Percentiles rank a stretch among this genome's conserved stretches.
These are phyloP conservation scores for Trichoderma orchidacearum DNA, from an alignment of 495 filamentous ascomycete genomes.

Conservation along the genomic window DNA sequence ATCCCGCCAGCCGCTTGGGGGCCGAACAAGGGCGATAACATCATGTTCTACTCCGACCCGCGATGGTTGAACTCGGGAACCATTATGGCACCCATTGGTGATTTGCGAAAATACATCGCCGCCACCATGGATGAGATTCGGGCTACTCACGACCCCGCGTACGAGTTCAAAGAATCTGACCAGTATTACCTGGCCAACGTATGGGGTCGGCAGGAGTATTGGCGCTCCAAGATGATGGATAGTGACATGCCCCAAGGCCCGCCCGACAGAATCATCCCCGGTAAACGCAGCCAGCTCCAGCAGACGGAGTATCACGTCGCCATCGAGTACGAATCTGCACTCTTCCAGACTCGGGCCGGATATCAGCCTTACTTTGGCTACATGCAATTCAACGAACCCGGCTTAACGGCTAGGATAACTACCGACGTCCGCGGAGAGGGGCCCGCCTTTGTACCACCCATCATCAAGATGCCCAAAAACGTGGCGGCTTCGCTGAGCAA, in stretches of 20 bases:
- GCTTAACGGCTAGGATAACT: not conserved
- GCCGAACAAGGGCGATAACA: constrained; percentile 3
- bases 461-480: not conserved
- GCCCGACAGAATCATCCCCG: not conserved
- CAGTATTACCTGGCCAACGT: constrained; percentile 40
- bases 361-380: constrained; percentile 7
- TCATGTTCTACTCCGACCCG: constrained; percentile 11
- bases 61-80: constrained; percentile 41
- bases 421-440: not conserved
- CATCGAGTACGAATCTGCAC: constrained; percentile 39
- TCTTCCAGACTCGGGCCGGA: constrained; percentile 30
- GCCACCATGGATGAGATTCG: constrained; percentile 7
- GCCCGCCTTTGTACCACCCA: not conserved
- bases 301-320: constrained; percentile 45
- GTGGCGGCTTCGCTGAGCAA: not conserved
- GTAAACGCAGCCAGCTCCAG: constrained; percentile 16
- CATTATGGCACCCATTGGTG: constrained; percentile 37
- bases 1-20: constrained; percentile 10
- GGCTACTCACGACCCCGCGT: constrained; percentile 3
- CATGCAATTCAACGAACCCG: constrained; percentile 2
- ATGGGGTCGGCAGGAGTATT: constrained; percentile 44
- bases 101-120: constrained; percentile 34
- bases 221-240: constrained; percentile 25
- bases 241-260: not conserved
- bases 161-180: constrained; percentile 14